phyloP scores from a whole-genome alignment of 805 yeast genomes.

The Yarrowia sp. region DNA sequence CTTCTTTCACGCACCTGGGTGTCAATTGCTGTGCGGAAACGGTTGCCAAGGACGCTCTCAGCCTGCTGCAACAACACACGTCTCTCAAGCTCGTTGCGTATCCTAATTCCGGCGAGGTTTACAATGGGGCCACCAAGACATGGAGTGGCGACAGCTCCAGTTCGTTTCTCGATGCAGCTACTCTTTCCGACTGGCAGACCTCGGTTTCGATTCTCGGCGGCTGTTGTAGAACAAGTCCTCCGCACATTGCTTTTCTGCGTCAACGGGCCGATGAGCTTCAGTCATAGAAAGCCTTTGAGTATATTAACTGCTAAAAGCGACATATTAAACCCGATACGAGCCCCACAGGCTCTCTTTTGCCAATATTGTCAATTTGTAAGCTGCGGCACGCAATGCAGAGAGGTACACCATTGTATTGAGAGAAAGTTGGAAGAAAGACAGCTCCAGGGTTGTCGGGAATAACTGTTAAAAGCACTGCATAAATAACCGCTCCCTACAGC shows the following conservation, averaged over 20 bases:
- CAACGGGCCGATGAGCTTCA: neutral
- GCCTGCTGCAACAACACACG: constrained; percentile 34
- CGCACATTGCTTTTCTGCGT: constrained; percentile 37
- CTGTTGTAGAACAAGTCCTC: constrained; percentile 68
- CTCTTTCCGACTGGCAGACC: constrained; percentile 46
- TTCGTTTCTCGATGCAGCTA: constrained; percentile 42
- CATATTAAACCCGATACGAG: neutral
- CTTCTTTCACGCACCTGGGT: constrained; percentile 47
- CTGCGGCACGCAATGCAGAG: neutral
- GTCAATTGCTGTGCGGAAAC: constrained; percentile 61
- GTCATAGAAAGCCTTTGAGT: neutral
- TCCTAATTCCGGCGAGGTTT: constrained; percentile 74
- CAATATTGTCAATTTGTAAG: neutral
- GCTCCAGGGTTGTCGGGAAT: no score
- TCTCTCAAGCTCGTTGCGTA: constrained; percentile 51
- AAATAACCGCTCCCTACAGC: neutral
- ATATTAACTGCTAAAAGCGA: neutral
- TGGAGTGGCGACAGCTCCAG: constrained; percentile 39
- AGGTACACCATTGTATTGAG: neutral
- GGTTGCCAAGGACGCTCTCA: constrained; percentile 43
- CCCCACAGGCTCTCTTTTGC: neutral
- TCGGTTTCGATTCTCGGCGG: constrained; percentile 55
- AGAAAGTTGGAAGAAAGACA: no score
- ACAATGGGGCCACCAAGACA: constrained; percentile 46
- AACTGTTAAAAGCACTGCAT: constrained; percentile 4